Percentiles rank a stretch among this genome's conserved stretches.
Evolutionary conservation across 441 rosid species (phyloP).

Genomic region (Erodium trifolium): DNA sequence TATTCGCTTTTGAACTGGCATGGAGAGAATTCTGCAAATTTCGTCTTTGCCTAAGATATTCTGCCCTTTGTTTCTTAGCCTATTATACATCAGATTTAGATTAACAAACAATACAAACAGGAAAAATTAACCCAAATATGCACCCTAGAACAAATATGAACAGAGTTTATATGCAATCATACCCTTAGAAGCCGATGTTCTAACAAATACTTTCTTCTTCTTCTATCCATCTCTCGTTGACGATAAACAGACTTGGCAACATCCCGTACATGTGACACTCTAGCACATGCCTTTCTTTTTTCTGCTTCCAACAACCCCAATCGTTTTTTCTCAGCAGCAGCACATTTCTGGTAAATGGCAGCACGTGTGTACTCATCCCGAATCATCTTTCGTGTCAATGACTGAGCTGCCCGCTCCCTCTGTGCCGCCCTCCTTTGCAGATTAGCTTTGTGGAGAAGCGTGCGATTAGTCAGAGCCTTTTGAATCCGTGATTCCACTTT

Average conservation of each 20-base stretch:
- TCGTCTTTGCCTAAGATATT: conserved; percentile 78
- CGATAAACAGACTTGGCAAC: conserved; percentile 66
- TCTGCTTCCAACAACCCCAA: conserved; percentile 77
- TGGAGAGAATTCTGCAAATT: conserved; percentile 44
- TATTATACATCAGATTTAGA: conserved; percentile 21
- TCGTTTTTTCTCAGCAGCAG: conserved; percentile 89
- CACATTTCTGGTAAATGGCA: conserved; percentile 85
- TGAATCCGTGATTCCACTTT: conserved; percentile 73
- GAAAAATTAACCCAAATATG: conserved; percentile 8
- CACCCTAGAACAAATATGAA: background rate
- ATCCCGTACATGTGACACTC: conserved; percentile 57
- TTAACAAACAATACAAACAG: conserved; percentile 13
- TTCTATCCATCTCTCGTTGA: conserved; percentile 86
- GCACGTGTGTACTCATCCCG: conserved; percentile 72
- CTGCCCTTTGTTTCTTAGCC: conserved; percentile 89
- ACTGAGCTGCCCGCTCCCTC: conserved; percentile 80
- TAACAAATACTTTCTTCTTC: conserved; percentile 65
- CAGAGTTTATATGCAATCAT: conserved; percentile 19
- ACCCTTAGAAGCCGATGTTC: conserved; percentile 88
- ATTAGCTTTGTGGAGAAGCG: conserved; percentile 75
- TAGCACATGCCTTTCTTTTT: conserved; percentile 72
- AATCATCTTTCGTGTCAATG: conserved; percentile 63
- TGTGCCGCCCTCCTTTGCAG: conserved; percentile 61
- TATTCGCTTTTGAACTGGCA: conserved; percentile 26
- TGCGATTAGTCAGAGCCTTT: conserved; percentile 81